These are phyloP conservation scores for Chlorella sorokiniana DNA, from an alignment of 139 green algal genomes.

Conservation along the genomic window DNA sequence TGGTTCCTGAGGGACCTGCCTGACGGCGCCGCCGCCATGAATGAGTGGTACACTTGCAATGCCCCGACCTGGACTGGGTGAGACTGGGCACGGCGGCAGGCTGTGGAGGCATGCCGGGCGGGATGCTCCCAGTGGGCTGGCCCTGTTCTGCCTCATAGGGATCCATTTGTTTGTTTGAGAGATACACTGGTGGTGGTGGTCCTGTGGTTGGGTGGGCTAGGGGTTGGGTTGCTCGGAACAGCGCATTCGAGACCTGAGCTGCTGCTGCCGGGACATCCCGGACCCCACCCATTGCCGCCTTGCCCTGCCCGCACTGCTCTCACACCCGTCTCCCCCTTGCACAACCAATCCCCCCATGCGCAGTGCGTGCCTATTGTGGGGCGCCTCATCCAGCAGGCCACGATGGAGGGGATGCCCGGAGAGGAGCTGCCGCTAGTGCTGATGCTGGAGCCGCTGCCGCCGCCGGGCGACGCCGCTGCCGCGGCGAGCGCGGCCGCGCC, in stretches of 20 bases:
- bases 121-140: no score
- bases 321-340: background rate
- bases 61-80: background rate
- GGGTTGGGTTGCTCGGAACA: background rate
- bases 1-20: conserved; percentile 69
- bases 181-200: no score
- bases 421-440: background rate
- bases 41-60: conserved; percentile 6
- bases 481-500: background rate
- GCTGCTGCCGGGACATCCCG: no score
- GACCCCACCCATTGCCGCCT: background rate
- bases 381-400: background rate
- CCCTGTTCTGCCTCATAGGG: no score
- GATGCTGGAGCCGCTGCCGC: background rate
- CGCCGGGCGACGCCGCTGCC: no score
- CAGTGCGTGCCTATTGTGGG: background rate
- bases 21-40: conserved; percentile 41
- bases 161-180: no score
- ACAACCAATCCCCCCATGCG: no score
- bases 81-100: background rate
- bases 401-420: background rate
- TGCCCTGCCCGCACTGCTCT: background rate
- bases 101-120: no score
- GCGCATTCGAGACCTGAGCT: no score
- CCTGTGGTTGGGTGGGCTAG: no score